A percentile compares a stretch with the other conserved stretches of the same genome.
phyloP scores from a whole-genome alignment of 1,139 yeast genomes.

The Kurtzmaniella quercitrusa region DNA sequence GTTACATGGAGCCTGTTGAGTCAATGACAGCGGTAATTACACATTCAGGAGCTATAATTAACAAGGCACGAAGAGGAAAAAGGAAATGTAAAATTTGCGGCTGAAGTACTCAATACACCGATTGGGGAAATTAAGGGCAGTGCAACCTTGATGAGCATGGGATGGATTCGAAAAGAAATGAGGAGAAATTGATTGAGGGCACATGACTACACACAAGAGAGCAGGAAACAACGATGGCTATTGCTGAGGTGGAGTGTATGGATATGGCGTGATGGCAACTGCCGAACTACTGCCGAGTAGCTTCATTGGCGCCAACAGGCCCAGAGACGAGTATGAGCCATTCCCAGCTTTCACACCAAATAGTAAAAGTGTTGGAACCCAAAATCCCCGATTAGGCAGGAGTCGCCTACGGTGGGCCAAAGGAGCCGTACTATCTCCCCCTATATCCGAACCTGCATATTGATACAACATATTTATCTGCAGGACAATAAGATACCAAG shows the following conservation, averaged over 20 bases:
- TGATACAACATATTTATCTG: too few species aligned
- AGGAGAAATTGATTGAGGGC: neutral
- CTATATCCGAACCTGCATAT: neutral
- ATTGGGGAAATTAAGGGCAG: neutral
- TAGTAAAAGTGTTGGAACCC: constrained; percentile 1
- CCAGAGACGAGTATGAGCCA: too few species aligned
- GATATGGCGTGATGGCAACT: too few species aligned
- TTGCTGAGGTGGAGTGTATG: neutral
- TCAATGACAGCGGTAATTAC: too few species aligned
- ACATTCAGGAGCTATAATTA: too few species aligned
- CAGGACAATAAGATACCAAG: too few species aligned
- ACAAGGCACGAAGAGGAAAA: too few species aligned
- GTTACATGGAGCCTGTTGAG: too few species aligned
- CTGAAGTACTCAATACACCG: neutral
- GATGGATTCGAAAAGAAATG: neutral
- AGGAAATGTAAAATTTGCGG: neutral
- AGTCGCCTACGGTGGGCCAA: neutral
- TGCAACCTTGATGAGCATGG: neutral
- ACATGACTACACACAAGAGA: too few species aligned
- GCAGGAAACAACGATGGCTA: too few species aligned
- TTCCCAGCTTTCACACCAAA: neutral
- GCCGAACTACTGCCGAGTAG: too few species aligned
- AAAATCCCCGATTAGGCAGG: neutral
- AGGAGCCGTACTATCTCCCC: neutral
- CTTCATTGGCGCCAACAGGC: too few species aligned